Conservation (phyloP, 1,284 basidiomycete species). For the Cryptococcus amylolentus region DNA sequence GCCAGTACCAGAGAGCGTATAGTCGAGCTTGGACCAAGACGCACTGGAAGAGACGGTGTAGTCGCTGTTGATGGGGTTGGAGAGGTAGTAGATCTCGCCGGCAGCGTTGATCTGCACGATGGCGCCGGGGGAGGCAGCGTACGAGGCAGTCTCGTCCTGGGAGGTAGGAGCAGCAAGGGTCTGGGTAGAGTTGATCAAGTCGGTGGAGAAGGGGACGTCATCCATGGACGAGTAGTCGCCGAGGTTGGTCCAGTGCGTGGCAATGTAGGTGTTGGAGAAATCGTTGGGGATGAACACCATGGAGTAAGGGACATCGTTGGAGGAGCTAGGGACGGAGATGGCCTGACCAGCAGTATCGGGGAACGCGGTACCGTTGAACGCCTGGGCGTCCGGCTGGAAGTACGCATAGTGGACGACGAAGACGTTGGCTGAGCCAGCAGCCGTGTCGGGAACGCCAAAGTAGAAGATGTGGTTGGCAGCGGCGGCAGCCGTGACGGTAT, state of each 20-base stretch:
- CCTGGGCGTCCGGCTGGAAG: constrained; percentile 37
- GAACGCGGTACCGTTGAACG: constrained; percentile 56
- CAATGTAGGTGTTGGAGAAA: constrained; percentile 69
- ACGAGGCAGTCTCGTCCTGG: constrained; percentile 65
- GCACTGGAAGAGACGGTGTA: constrained; percentile 43
- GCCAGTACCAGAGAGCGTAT: constrained; percentile 27
- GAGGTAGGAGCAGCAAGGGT: constrained; percentile 63
- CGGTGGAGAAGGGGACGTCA: constrained; percentile 37
- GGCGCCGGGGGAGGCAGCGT: constrained; percentile 65
- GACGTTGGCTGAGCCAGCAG: constrained; percentile 66
- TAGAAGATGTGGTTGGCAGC: constrained; percentile 56
- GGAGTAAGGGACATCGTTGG: constrained; percentile 49
- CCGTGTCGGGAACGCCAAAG: constrained; percentile 64
- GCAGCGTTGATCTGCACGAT: constrained; percentile 71
- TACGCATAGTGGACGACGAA: constrained; percentile 82
- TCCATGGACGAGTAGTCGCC: constrained; percentile 30
- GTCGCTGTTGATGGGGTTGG: constrained; percentile 53
- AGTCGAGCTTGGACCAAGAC: constrained; percentile 46
- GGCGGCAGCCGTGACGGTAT: constrained; percentile 38
- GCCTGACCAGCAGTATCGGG: constrained; percentile 71
- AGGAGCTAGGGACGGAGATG: constrained; percentile 67
- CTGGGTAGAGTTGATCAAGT: constrained; percentile 66
- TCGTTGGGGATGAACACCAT: constrained; percentile 82
- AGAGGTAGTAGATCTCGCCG: constrained; percentile 65
- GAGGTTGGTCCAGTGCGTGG: constrained; percentile 53